A percentile compares a stretch with the other conserved stretches of the same genome.
phyloP scores from a whole-genome alignment of 2,329 filamentous ascomycete genomes.

The Basipetospora chlamydospora region DNA sequence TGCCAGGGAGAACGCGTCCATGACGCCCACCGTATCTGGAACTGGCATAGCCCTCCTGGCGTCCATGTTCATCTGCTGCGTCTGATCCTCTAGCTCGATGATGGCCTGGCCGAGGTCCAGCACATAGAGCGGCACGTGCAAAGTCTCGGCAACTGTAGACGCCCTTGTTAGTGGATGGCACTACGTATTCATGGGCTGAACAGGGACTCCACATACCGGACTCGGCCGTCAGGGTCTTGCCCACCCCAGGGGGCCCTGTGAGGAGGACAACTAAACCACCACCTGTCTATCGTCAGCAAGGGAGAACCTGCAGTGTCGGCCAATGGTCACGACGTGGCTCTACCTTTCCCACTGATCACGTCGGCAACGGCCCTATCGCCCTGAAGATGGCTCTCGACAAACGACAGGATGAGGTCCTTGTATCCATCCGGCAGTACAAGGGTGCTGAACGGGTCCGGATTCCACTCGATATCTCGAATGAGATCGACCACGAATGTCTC shows the following conservation, averaged over 20 bases:
- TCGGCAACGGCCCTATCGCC: slow-evolving; percentile 32
- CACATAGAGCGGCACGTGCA: slow-evolving; percentile 26
- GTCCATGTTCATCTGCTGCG: too few relatives aligned
- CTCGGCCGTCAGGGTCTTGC: slow-evolving; percentile 33
- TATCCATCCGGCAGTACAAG: slow-evolving; percentile 33
- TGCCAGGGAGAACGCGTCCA: slow-evolving; percentile 41
- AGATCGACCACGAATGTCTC: slow-evolving; percentile 27
- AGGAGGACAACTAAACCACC: slow-evolving; percentile 32
- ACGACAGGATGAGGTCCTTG: slow-evolving; percentile 28
- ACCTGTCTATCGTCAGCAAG: background rate
- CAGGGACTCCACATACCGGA: slow-evolving; percentile 1
- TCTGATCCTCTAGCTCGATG: slow-evolving; percentile 42
- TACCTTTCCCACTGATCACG: slow-evolving; percentile 36
- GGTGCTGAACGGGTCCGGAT: slow-evolving; percentile 30
- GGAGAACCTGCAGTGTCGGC: background rate
- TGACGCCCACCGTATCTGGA: background rate
- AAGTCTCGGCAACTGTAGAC: slow-evolving; percentile 26
- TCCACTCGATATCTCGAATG: slow-evolving; percentile 30
- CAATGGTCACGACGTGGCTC: background rate
- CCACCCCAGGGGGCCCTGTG: slow-evolving; percentile 31
- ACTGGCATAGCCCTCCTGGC: too few relatives aligned
- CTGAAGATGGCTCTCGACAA: slow-evolving; percentile 28
- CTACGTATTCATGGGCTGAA: slow-evolving; percentile 8
- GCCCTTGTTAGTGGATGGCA: slow-evolving; percentile 21
- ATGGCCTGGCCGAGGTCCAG: slow-evolving; percentile 52